A percentile compares a stretch with the other conserved stretches of the same genome.
Conservation (phyloP, 2,329 filamentous ascomycete species). For the Aciculosporium take region DNA sequence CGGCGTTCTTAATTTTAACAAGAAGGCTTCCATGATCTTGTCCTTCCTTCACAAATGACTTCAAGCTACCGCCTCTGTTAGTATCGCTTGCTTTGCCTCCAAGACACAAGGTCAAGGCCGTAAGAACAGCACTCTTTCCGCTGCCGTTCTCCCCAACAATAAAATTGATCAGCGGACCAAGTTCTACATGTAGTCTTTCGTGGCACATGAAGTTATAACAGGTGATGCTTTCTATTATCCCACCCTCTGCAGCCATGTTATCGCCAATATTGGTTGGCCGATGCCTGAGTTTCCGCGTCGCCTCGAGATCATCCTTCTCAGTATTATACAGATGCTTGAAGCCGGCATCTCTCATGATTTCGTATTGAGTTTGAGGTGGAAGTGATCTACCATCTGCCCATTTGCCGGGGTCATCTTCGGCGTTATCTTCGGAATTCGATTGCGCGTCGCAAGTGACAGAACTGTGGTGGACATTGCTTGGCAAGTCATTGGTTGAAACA, state of each 20-base stretch:
- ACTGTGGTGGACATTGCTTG: background rate
- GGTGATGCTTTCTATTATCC: constrained; percentile 75
- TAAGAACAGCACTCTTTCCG: constrained; percentile 90
- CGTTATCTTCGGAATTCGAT: constrained; percentile 3
- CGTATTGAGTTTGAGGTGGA: constrained; percentile 45
- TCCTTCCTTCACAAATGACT: constrained; percentile 83
- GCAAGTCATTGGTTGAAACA: background rate
- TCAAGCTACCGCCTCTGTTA: constrained; percentile 79
- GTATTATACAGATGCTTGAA: constrained; percentile 43
- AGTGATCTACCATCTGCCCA: background rate
- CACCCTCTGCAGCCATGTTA: constrained; percentile 66
- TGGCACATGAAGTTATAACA: constrained; percentile 98
- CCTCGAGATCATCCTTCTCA: constrained; percentile 45
- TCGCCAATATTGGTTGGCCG: constrained; percentile 37
- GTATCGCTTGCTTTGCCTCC: constrained; percentile 87
- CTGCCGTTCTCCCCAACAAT: constrained; percentile 96
- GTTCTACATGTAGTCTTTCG: constrained; percentile 58
- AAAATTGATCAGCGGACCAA: constrained; percentile 96
- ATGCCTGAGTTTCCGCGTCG: constrained; percentile 48
- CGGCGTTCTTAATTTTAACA: constrained; percentile 84
- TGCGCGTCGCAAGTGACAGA: background rate
- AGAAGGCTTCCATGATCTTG: constrained; percentile 60
- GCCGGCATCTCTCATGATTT: constrained; percentile 42
- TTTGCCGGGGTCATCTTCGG: constrained; percentile 1
- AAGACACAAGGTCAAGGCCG: constrained; percentile 84